phyloP scores from a whole-genome alignment of 2,329 filamentous ascomycete species.

The Diaporthe batatas region DNA sequence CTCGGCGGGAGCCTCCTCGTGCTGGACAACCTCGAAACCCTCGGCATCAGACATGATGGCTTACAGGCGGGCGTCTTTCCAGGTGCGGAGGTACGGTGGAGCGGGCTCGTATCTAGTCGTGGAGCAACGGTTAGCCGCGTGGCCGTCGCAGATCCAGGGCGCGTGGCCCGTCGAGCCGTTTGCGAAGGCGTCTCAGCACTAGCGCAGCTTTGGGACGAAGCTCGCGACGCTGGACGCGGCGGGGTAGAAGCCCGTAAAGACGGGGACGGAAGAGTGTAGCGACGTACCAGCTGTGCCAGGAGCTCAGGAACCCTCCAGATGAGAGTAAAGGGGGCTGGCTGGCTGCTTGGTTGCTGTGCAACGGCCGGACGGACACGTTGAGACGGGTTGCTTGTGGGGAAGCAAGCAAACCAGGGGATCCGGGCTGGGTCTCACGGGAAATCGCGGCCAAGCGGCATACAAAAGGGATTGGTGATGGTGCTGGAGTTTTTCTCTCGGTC shows the following conservation, averaged over 20 bases:
- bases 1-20: constrained; percentile 44
- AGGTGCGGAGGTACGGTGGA: background rate
- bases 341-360: constrained; percentile 31
- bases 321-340: constrained; percentile 21
- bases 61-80: background rate
- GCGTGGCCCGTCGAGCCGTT: constrained; percentile 25
- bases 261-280: background rate
- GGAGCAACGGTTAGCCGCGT: constrained; percentile 32
- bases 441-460: constrained; percentile 35
- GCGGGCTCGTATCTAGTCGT: constrained; percentile 22
- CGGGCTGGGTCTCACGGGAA: constrained; percentile 12
- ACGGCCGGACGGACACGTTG: constrained; percentile 23
- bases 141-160: constrained; percentile 22
- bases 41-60: constrained; percentile 53
- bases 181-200: background rate
- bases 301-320: constrained; percentile 29
- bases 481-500: constrained; percentile 28
- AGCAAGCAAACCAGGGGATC: constrained; percentile 14
- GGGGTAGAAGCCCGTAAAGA: background rate
- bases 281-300: constrained; percentile 33
- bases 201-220: background rate
- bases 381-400: constrained; percentile 19
- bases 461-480: constrained; percentile 27
- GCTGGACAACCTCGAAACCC: constrained; percentile 49
- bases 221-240: background rate